Conservation (phyloP, 2,329 filamentous ascomycete species). For the Pseudogymnoascus sp. region DNA sequence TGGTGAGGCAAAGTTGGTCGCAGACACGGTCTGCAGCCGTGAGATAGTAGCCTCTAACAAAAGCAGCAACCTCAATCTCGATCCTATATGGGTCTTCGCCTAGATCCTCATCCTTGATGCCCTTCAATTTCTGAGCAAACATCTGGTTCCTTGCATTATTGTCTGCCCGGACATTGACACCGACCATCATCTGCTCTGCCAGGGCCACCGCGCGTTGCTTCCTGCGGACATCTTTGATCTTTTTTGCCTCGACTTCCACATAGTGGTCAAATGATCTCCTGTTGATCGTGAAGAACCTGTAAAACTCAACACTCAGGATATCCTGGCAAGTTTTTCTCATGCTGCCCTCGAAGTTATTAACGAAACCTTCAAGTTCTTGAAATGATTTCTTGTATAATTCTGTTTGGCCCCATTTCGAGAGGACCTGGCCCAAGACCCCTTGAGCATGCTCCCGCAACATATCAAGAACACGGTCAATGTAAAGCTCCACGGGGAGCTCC, state of each 20-base stretch:
- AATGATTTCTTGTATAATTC: slow-evolving; percentile 42
- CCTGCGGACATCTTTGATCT: slow-evolving; percentile 41
- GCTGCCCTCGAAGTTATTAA: background rate
- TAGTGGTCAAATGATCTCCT: slow-evolving; percentile 39
- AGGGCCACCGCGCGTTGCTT: slow-evolving; percentile 40
- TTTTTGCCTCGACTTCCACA: slow-evolving; percentile 37
- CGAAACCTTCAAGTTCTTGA: slow-evolving; percentile 29
- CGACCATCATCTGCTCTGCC: slow-evolving; percentile 11
- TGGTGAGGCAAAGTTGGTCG: slow-evolving; percentile 34
- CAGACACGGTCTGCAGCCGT: slow-evolving; percentile 56
- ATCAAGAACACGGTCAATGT: slow-evolving; percentile 36
- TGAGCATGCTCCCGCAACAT: slow-evolving; percentile 36
- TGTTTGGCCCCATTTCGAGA: slow-evolving; percentile 40
- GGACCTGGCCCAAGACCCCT: slow-evolving; percentile 36
- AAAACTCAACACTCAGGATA: slow-evolving; percentile 44
- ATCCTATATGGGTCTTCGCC: slow-evolving; percentile 47
- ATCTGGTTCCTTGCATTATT: background rate
- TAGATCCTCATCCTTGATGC: slow-evolving; percentile 31
- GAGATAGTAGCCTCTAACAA: slow-evolving; percentile 60
- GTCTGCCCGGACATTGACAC: background rate
- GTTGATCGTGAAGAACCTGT: slow-evolving; percentile 50
- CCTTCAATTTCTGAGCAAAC: slow-evolving; percentile 5
- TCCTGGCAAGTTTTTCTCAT: slow-evolving; percentile 31
- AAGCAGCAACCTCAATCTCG: slow-evolving; percentile 54
- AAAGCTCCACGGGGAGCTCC: slow-evolving; percentile 41